Percentiles rank a stretch among this genome's conserved stretches.
phyloP scores from a whole-genome alignment of 805 yeast genomes.

The Saccharomycodes ludwigii region DNA sequence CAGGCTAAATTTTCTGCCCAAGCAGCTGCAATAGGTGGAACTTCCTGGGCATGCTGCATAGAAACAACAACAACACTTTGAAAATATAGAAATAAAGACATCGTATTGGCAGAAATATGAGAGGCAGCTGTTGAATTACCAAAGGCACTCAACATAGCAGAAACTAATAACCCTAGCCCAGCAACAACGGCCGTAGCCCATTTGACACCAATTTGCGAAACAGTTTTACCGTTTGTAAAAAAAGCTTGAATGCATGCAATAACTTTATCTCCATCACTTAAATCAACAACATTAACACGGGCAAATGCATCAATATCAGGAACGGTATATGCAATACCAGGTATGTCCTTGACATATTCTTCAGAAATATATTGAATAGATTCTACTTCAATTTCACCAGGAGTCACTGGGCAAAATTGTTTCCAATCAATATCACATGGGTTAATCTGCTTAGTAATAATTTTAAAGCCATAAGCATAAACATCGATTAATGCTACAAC shows the following conservation, averaged over 20 bases:
- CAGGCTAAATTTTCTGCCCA: conserved; percentile 90
- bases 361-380: conserved; percentile 48
- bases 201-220: conserved; percentile 66
- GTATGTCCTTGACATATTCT: conserved; percentile 43
- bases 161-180: conserved; percentile 72
- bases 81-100: conserved; percentile 74
- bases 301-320: conserved; percentile 80
- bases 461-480: conserved; percentile 75
- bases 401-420: conserved; percentile 81
- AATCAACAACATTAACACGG: conserved; percentile 32
- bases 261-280: conserved; percentile 27
- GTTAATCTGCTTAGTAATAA: conserved; percentile 46
- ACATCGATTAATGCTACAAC: conserved; percentile 61
- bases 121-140: conserved; percentile 87
- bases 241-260: conserved; percentile 68
- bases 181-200: conserved; percentile 93
- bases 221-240: conserved; percentile 69
- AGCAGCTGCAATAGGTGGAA: conserved; percentile 86
- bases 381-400: conserved; percentile 70
- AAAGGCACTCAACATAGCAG: conserved; percentile 72
- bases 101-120: conserved; percentile 76
- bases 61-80: conserved; percentile 76
- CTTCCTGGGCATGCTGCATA: conserved; percentile 74
- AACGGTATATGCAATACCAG: conserved; percentile 75
- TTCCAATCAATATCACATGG: conserved; percentile 59